Evolutionary conservation across 78 protist genomes (phyloP), one percentile per base, ranked within the genome.

Genomic region (Monocercomonoides exilis): DNA sequence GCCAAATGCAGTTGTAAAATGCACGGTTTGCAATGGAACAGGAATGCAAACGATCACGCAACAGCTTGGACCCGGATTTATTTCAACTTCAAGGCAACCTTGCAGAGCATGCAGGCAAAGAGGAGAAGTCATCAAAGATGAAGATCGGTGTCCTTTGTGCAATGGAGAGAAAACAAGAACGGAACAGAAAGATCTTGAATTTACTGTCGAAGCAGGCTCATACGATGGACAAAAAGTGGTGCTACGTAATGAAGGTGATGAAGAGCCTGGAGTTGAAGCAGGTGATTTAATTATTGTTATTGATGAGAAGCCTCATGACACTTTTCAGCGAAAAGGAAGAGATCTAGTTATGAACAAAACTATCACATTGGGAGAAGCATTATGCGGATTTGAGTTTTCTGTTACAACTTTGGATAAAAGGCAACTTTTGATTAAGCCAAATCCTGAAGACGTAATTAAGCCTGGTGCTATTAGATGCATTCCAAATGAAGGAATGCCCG

Each of bases 401-500:
- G 43, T 97, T 84, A 45, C 42, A 43, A 96, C 94, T 77, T 92
- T 97, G 38, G 98, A 96, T 88, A 96, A 90, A 32, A 86, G 97
- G 46, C 81, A 54, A 35, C 87, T 96, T 38, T 45, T 90, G 81
- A 90, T 95, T 46, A 91, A 38, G 85, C 35, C 90, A 2, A 45
- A 36, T 38, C 92, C 93, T 0, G 95, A 95, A 38, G 86, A 90
- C 88, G 43, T 94, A 77, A 87, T 94, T 87, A 86, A 89, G 77
- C 96, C 96, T 0, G 92, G 92, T 54, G 93, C 84, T 81, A 90
- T 92, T 80, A 92, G 90, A 91, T 80, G 87, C 3, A 89, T 97
- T 77, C 44, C 85, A 41, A 87, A 89, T 85, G 98, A 97, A 90
- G 99, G 99, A 85, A 95, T 97, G 98, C 98, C 99, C 44, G 84